Evolutionary conservation across 768 basidiomycete species (phyloP), one percentile per base, ranked within the genome.

Genomic region (Crassisporium funariophilum): DNA sequence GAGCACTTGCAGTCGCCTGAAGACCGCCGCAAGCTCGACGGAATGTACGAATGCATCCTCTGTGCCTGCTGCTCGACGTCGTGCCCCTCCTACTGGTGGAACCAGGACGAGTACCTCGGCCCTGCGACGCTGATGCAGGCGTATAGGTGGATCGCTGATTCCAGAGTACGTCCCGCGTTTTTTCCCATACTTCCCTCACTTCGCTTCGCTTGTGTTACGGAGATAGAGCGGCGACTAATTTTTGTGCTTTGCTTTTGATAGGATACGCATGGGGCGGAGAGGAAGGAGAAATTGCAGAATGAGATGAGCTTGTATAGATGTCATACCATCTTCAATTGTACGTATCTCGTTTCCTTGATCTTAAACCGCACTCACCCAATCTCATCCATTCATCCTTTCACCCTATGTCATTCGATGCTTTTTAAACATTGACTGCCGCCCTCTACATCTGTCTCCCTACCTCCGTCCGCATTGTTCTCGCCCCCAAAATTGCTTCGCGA

Each of bases 71-170:
- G 95, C 75, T 94, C 94, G 34, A 98, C 95, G 0, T 90, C 89
- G 35, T 99, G 95, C 79, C 95, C 95, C 4, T 89, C 86, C 22
- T 97, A 98, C 71, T 98, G 95, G 95, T 98, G 95, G 95, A 98
- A 98, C 73, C 92, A 94, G 70, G 94, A 98, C 63, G 89, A 93
- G 68, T 99, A 99, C 69, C 87, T 99, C 31, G 95, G 95, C 25
- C 95, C 95, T 5, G 95, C 95, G 1, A 94, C 94, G 0, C 73
- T 98, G 59, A 93, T 98, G 92, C 90, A 93, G 59, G 92, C 93
- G 0, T 97, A 98, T 71, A 77, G 95, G 56, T 98, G 95, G 95
- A 95, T 99, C 63, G 94, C 95, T 0, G 95, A 98, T 65, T 95
- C 92, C 37, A 77, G 95, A 57, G 91, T 91, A 55, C 46, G 86